Evolutionary conservation across 805 yeast genomes (phyloP).

Genomic region (Jamesozyma hellenica): DNA sequence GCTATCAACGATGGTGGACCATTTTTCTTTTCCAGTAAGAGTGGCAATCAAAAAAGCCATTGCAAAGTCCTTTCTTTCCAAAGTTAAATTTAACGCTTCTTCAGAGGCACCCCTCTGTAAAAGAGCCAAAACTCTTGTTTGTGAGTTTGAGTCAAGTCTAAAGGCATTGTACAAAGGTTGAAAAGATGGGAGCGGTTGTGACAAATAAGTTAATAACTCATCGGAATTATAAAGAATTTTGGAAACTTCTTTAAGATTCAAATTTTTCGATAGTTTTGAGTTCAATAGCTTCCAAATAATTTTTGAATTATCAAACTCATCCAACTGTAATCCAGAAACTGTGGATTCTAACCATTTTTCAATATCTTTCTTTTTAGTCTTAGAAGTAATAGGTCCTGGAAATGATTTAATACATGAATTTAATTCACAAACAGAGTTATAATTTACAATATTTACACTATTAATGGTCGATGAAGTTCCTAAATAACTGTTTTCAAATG

Average conservation of each 20-base stretch:
- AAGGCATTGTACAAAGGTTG: slow-evolving; percentile 29
- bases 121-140: slow-evolving; percentile 25
- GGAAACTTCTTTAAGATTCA: slow-evolving; percentile 29
- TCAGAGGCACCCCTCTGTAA: slow-evolving; percentile 56
- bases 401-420: slow-evolving; percentile 28
- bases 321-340: slow-evolving; percentile 16
- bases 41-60: slow-evolving; percentile 65
- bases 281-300: slow-evolving; percentile 20
- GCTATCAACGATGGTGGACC: slow-evolving; percentile 47
- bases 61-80: slow-evolving; percentile 63
- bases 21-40: slow-evolving; percentile 50
- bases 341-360: slow-evolving; percentile 54
- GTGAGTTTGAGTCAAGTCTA: slow-evolving; percentile 31
- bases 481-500: slow-evolving; percentile 24
- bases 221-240: slow-evolving; percentile 25
- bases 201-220: slow-evolving; percentile 19
- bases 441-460: slow-evolving; percentile 31
- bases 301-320: slow-evolving; percentile 13
- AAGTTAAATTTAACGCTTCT: slow-evolving; percentile 53
- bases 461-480: slow-evolving; percentile 8
- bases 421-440: slow-evolving; percentile 26
- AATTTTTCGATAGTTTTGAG: slow-evolving; percentile 17
- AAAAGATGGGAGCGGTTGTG: slow-evolving; percentile 11
- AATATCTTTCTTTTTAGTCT: slow-evolving; percentile 54
- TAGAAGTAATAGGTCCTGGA: slow-evolving; percentile 46